These are phyloP conservation scores for Pseudonitzschia multiseries DNA, from an alignment of 108 stramenopile genomes.

Conservation along the genomic window DNA sequence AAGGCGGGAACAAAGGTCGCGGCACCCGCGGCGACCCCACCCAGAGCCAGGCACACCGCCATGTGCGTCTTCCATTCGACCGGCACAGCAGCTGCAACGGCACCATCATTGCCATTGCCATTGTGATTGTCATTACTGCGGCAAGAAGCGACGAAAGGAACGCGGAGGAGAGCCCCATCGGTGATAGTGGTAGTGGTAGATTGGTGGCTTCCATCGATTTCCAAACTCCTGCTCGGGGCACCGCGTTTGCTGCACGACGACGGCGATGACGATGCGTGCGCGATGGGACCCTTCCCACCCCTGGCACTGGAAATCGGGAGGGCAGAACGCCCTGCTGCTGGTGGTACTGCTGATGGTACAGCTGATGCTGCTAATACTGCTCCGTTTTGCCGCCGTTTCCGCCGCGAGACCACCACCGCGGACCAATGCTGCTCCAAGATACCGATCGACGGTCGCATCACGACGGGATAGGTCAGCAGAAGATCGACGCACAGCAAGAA, in stretches of 20 bases:
- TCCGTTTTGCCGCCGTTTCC: too few species aligned
- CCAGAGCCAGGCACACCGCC: constrained; percentile 15
- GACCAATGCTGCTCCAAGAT: constrained; percentile 21
- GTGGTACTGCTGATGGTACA: too few species aligned
- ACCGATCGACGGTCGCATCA: constrained; percentile 32
- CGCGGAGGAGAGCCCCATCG: too few species aligned
- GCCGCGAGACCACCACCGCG: background rate
- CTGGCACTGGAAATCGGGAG: too few species aligned
- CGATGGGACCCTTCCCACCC: too few species aligned
- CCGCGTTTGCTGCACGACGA: background rate
- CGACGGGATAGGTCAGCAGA: constrained; percentile 37
- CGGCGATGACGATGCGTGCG: background rate
- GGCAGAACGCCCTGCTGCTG: too few species aligned
- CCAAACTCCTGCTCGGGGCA: background rate
- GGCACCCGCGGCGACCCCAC: constrained; percentile 24
- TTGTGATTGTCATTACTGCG: too few species aligned
- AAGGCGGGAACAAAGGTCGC: constrained; percentile 31
- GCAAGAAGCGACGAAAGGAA: too few species aligned
- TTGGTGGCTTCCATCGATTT: background rate
- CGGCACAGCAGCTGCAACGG: background rate
- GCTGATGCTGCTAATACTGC: too few species aligned
- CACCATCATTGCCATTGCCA: background rate
- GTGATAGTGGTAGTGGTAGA: background rate
- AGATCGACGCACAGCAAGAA: constrained; percentile 36
- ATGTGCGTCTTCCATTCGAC: constrained; percentile 11